Evolutionary conservation across 805 yeast species (phyloP).

Genomic region (Starmera dryadoides): DNA sequence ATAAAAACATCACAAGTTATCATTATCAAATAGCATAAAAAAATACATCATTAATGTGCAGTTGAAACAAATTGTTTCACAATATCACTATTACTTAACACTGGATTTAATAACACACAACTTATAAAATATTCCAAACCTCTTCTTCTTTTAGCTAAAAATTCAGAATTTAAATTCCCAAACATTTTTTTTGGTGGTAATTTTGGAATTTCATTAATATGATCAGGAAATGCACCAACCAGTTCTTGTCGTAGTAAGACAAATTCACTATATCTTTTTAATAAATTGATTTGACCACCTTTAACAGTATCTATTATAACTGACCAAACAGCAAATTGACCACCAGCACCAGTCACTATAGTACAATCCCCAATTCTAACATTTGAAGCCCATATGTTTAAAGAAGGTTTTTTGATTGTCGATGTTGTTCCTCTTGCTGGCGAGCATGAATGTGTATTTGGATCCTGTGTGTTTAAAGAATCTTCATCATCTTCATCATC

Average conservation of each 20-base stretch:
- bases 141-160: slow-evolving; percentile 29
- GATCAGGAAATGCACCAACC: slow-evolving; percentile 27
- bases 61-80: slow-evolving; percentile 23
- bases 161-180: slow-evolving; percentile 19
- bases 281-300: slow-evolving; percentile 31
- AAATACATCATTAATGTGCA: no score
- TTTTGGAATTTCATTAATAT: slow-evolving; percentile 30
- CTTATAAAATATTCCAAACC: slow-evolving; percentile 38
- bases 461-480: background rate
- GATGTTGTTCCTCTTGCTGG: background rate
- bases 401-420: background rate
- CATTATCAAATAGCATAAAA: no score
- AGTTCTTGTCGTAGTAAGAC: slow-evolving; percentile 36
- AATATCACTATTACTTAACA: slow-evolving; percentile 22
- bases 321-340: slow-evolving; percentile 35
- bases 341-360: slow-evolving; percentile 28
- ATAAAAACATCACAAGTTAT: background rate
- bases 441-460: background rate
- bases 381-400: slow-evolving; percentile 28
- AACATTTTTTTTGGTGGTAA: slow-evolving; percentile 37
- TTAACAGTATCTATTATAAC: slow-evolving; percentile 27
- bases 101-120: slow-evolving; percentile 37
- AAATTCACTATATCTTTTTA: slow-evolving; percentile 62
- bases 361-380: slow-evolving; percentile 32
- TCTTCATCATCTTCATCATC: slow-evolving; percentile 11